Evolutionary conservation across 1,284 basidiomycete genomes (phyloP).

Genomic region (Leucoagaricus sp.): DNA sequence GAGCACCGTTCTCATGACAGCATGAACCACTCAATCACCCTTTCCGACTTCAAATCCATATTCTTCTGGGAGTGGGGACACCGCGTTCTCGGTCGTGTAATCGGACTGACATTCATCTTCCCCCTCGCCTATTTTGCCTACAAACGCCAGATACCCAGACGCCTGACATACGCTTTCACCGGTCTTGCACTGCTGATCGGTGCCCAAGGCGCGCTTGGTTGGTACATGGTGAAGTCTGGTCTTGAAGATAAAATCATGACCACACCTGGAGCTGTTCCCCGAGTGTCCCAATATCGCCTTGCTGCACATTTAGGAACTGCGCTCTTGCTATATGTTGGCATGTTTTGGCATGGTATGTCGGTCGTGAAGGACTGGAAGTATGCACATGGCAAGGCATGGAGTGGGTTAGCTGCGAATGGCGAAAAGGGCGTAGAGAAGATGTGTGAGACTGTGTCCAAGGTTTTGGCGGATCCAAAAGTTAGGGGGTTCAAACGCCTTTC

Average conservation of each 20-base stretch:
- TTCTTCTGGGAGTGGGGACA: constrained; percentile 99
- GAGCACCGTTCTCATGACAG: constrained; percentile 39
- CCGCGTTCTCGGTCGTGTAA: constrained; percentile 88
- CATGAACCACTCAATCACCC: constrained; percentile 84
- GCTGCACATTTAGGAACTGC: constrained; percentile 94
- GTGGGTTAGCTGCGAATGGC: constrained; percentile 30
- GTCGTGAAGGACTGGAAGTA: constrained; percentile 84
- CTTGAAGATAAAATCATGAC: constrained; percentile 83
- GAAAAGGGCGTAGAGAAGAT: background rate
- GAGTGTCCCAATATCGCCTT: constrained; percentile 96
- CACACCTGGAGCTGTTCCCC: constrained; percentile 83
- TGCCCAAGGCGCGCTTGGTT: constrained; percentile 90
- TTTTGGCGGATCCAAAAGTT: constrained; percentile 59
- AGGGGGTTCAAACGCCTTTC: constrained; percentile 62
- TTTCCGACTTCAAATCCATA: constrained; percentile 94
- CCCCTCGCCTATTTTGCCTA: constrained; percentile 81
- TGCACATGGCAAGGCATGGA: constrained; percentile 54
- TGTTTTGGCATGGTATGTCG: constrained; percentile 84
- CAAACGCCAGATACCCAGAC: constrained; percentile 65
- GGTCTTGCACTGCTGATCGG: constrained; percentile 83
- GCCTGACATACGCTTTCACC: constrained; percentile 64
- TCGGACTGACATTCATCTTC: constrained; percentile 81
- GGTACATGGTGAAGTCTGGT: constrained; percentile 99
- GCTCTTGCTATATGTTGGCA: constrained; percentile 88
- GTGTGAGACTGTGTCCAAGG: constrained; percentile 15